Base-by-base conservation (phyloP, 2,329 filamentous ascomycete species). In the Penicillium sp. region DNA sequence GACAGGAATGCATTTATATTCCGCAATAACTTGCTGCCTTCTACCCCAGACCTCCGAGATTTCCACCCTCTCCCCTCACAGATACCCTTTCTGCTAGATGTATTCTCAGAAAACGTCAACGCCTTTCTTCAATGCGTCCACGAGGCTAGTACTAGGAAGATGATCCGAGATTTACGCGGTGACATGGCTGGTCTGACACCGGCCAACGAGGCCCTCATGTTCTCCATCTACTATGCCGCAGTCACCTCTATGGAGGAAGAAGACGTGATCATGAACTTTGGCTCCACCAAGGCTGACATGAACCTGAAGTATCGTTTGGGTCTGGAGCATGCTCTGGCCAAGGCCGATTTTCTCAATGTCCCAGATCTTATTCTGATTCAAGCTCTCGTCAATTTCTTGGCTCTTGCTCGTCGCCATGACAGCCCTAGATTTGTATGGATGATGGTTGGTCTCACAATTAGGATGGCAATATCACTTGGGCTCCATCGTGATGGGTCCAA, bases 221-320 rank as follows among this genome's bases (percentile, higher is more conserved):
- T 86, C 65, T 75, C 83, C 0, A 83, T 87, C 6, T 86, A 85
- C 70, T 86, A 85, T 62, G 79, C 82, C 0, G 79, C 83, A 0
- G 71, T 86, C 6, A 80, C 77, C 0, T 85, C 83, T 0, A 83
- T 86, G 82, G 83, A 85, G 10, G 82, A 83, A 4, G 81, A 85
- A 0, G 83, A 86, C 68, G 82, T 67, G 18, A 16, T 49, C 11
- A 54, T 60, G 3, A 68, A 68, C 35, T 67, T 68, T 6, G 64
- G 63, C 3, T 49, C 58, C 4, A 59, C 63, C 1, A 68, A 68
- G 53, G 50, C 59, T 7, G 61, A 68, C 16, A 46, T 68, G 6
- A 67, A 60, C 50, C 47, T 66, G n/a, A 67, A 63, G 54, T 66
- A 65, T 43, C 64, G 64, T 9, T 52, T 61, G 6, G 66, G 65